These are phyloP conservation scores for Pestalotiopsis sp. DNA, from an alignment of 2,329 filamentous ascomycete species.

Conservation along the genomic window DNA sequence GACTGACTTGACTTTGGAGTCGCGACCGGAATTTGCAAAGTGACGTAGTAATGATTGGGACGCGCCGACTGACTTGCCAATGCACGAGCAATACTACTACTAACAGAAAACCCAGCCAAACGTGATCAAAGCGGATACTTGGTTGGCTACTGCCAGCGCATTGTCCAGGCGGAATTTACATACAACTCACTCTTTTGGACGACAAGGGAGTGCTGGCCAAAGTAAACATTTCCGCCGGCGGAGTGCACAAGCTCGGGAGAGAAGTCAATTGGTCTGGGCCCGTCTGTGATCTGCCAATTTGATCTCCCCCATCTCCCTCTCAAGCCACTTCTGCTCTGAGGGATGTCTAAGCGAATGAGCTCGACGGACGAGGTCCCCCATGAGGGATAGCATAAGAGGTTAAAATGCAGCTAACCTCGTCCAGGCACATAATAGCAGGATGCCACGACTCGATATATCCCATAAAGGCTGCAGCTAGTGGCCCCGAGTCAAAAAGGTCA, in stretches of 20 bases:
- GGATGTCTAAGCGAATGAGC: background rate
- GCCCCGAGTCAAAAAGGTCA: background rate
- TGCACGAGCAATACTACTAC: background rate
- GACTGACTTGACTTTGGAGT: background rate
- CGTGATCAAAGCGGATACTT: background rate
- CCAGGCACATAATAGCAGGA: background rate
- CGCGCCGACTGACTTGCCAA: background rate
- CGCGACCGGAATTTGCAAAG: background rate
- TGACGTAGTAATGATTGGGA: slow-evolving; percentile 5
- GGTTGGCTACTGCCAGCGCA: background rate
- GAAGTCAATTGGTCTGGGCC: background rate
- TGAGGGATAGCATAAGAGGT: background rate
- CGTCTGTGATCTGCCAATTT: background rate
- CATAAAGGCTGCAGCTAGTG: background rate
- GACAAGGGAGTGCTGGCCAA: background rate
- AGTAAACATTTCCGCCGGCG: background rate
- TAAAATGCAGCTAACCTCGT: background rate
- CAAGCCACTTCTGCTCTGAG: background rate
- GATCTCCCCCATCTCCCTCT: background rate
- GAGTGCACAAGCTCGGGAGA: background rate
- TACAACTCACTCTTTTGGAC: background rate
- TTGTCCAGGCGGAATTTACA: background rate
- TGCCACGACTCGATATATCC: background rate
- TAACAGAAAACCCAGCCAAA: background rate
- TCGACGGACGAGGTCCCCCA: background rate